Evolutionary conservation across 2,329 filamentous ascomycete species (phyloP), one percentile per base, ranked within the genome.

Genomic region (Aureobasidium sp.): DNA sequence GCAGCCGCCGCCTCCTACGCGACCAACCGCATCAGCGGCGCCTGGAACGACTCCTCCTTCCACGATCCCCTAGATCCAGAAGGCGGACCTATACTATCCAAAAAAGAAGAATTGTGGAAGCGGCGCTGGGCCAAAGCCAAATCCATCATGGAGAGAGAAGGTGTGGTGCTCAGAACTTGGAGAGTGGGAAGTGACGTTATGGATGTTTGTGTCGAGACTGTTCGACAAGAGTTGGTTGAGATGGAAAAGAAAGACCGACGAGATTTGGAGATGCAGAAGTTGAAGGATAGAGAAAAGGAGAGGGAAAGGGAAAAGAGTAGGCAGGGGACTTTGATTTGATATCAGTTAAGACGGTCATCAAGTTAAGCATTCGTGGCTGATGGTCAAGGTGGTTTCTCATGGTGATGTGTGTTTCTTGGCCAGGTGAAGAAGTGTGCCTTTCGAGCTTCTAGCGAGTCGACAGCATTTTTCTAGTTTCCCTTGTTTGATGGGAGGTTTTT

Each of bases 121-220:
- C 81, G 86, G 62, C 77, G 90, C 44, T 83, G 89, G 76, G 81
- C 81, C 46, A 77, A 83, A 48, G 89, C 89, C 3, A 84, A 88
- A 65, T 77, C 79, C 46, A 77, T 84, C 34, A 78, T 93, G 10
- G 82, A 84, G n/a, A 76, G 78, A 5, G 77, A 85, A 42, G 87
- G 87, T 4, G 87, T 94, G 0, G 76, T 81, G 66, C 71, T 94
- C 39, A 84, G 88, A 65, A 90, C 83, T 23, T 94, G 90, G 90
- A 80, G 87, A 46, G 82, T 81, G 12, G 90, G 90, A 0, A 78
- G 80, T 32, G 90, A 94, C 75, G 87, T 90, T 8, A 78, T 84
- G 62, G 78, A 78, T 0, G 87, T 89, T 72, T 86, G 87, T 2
- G 79, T 86, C 59, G 82, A 79, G 15, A 80, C 91, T 63, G 83